Base-by-base conservation (phyloP, 345 rosid species). In the Melaleuca quinquenervia region DNA sequence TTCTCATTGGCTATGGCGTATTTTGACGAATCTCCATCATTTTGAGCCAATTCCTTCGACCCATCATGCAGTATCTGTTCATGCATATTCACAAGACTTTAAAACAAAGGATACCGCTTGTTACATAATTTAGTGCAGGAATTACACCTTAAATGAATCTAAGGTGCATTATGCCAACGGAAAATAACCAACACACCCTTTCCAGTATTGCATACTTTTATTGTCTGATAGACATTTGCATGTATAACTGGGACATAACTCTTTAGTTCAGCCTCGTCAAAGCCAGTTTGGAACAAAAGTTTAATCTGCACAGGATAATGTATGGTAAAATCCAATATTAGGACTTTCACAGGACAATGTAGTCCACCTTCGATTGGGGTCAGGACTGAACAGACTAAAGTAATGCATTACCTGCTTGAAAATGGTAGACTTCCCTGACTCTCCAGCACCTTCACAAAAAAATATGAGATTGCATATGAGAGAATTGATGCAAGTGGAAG, bases 391-490 rank as follows among this genome's bases (percentile, higher is more conserved):
- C 3, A 70, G 80, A 58, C 36, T 76, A 49, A 83, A 52, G 83
- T 41, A 78, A 29, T 27, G 44, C 51, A 92, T 90, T 91, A 90
- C 99, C 98, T 98, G 99, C 95, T 98, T 98, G 91, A 98, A 96
- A 82, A 96, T 98, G 58, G 99, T 98, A 84, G 99, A 98, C 92
- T 98, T 98, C 87, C 99, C 99, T 3, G 99, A 98, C 88, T 98
- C 99, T 83, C 99, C 99, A 87, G 98, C 94, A 91, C 99, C 99
- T 98, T 87, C 6, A 91, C 50, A 89, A 55, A 78, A 84, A 87
- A 84, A 86, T 21, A 54, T 16, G 50, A 20, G 50, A 74, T 85
- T 51, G 54, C 84, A 82, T 53, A 36, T 26, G 50, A 70, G 80
- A 9, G 32, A 70, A 70, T 70, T 18, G 80, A 70, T 36, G 8